These are phyloP conservation scores for Trametes meyenii DNA, from an alignment of 768 basidiomycete genomes.

Conservation along the genomic window DNA sequence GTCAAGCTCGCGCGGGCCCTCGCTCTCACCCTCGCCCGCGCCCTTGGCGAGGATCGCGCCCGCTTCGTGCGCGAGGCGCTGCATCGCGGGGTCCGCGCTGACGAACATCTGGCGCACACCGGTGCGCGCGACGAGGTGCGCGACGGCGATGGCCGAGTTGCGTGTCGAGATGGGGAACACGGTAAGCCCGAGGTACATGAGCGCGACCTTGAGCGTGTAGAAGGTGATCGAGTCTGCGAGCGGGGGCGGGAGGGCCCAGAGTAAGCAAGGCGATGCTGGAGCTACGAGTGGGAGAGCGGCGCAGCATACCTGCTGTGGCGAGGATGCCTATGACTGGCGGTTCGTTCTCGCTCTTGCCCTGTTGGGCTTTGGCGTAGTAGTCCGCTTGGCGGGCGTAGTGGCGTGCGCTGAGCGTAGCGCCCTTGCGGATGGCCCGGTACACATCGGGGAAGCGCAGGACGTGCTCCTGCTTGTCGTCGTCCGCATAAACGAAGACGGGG, in stretches of 20 bases:
- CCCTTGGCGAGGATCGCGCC: constrained; percentile 20
- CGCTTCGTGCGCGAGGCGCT: constrained; percentile 27
- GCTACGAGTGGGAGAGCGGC: background rate
- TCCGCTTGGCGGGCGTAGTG: constrained; percentile 11
- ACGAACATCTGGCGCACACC: constrained; percentile 32
- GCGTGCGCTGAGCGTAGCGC: constrained; percentile 24
- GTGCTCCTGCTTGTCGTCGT: constrained; percentile 19
- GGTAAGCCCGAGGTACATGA: constrained; percentile 28
- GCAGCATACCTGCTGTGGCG: constrained; percentile 17
- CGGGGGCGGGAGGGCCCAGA: background rate
- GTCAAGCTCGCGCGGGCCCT: constrained; percentile 1
- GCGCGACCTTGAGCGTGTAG: constrained; percentile 22
- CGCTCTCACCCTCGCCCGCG: background rate
- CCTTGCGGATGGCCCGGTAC: constrained; percentile 32
- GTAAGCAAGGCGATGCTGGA: no score
- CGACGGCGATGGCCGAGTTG: constrained; percentile 37
- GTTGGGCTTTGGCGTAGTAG: constrained; percentile 7
- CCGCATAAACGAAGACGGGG: constrained; percentile 34
- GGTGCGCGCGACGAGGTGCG: constrained; percentile 37
- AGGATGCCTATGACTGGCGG: constrained; percentile 33
- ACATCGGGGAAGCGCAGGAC: constrained; percentile 33
- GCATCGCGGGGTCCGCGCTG: constrained; percentile 27
- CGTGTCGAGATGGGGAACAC: constrained; percentile 42
- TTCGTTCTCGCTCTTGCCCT: constrained; percentile 7
- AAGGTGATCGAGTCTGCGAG: constrained; percentile 32